Evolutionary conservation across 2,329 filamentous ascomycete genomes (phyloP), one percentile per base, ranked within the genome.

Genomic region (Claviceps fusiformis): DNA sequence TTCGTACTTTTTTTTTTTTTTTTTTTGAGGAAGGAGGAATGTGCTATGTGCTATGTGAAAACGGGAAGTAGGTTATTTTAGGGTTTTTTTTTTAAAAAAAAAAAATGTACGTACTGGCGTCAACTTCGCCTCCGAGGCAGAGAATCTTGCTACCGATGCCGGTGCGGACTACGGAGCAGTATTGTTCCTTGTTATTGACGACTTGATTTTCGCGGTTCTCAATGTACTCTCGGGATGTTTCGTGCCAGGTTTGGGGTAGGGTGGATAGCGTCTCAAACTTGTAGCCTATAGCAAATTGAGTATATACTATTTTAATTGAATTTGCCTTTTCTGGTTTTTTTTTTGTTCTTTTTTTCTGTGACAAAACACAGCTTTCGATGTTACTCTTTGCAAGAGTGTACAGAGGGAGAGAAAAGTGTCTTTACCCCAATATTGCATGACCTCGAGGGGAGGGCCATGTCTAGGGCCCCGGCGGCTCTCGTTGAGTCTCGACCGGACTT

Each of bases 231-330:
- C 88, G 81, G 0, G 83, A 73, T 0, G 82, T 85, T 55, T 86
- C 80, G 54, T 79, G 83, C 83, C 91, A 96, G 0, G 85, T 79
- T 2, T 77, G 72, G 2, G 88, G 84, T 4, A 97, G 72, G 2
- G 93, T 84, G 7, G 85, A 83, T 1, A 98, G 71, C 0, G 89
- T 87, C 70, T 98, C 93, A 64, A 98, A 98, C 67, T 98, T 98
- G 74, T 98, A 98, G 41, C 92, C 89, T 92, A 60, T 5, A 37
- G 19, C 2, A 8, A 13, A 11, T 3, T 15, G 19, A 29, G 33
- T 56, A 35, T 55, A 44, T 44, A 6, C 15, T 41, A n/a, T n/a
- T 8, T 37, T 17, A 11, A 7, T 24, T 13, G 13, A 10, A 5
- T n/a, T 27, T 6, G 17, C 11, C 29, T 44, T 19, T 9, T 31